phyloP scores from a whole-genome alignment of 2,329 filamentous ascomycete genomes.

The Pseudovirgaria hyperparasitica region DNA sequence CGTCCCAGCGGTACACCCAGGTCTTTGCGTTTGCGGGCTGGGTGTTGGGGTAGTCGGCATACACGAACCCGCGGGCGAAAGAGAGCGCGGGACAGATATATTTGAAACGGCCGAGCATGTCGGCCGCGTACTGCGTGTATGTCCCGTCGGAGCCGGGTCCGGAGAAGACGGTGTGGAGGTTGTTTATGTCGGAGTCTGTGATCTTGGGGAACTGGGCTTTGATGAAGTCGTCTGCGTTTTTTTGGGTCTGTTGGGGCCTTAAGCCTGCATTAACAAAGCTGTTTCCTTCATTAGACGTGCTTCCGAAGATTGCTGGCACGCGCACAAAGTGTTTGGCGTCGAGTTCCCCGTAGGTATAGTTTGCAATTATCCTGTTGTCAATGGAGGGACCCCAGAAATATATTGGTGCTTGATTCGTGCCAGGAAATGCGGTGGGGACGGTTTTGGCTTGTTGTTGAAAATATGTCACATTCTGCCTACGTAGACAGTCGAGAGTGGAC shows the following conservation, averaged over 20 bases:
- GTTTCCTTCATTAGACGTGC: slow-evolving; percentile 32
- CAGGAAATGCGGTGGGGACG: slow-evolving; percentile 25
- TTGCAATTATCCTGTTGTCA: slow-evolving; percentile 28
- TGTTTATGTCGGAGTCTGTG: slow-evolving; percentile 11
- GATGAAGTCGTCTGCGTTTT: slow-evolving; percentile 23
- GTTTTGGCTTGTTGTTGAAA: slow-evolving; percentile 26
- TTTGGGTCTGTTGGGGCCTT: slow-evolving; percentile 19
- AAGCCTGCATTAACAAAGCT: too few relatives aligned
- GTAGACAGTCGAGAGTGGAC: slow-evolving; percentile 25
- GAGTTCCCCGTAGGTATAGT: slow-evolving; percentile 26
- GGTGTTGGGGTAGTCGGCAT: slow-evolving; percentile 13
- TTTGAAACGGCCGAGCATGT: slow-evolving; percentile 35
- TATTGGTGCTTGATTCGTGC: slow-evolving; percentile 16
- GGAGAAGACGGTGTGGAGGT: slow-evolving; percentile 18
- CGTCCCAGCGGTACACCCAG: slow-evolving; percentile 39
- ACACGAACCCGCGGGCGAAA: slow-evolving; percentile 14
- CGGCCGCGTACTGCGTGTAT: slow-evolving; percentile 23
- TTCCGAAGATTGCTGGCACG: slow-evolving; percentile 30
- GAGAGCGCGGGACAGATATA: slow-evolving; percentile 35
- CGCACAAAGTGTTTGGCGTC: slow-evolving; percentile 24
- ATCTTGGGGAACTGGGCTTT: slow-evolving; percentile 25
- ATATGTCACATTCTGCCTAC: slow-evolving; percentile 18
- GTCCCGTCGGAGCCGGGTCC: slow-evolving; percentile 10
- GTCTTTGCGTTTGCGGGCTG: too few relatives aligned
- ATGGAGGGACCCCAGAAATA: slow-evolving; percentile 31